Conservation (phyloP, 805 yeast genomes). For the Suhomyces prunicola region DNA sequence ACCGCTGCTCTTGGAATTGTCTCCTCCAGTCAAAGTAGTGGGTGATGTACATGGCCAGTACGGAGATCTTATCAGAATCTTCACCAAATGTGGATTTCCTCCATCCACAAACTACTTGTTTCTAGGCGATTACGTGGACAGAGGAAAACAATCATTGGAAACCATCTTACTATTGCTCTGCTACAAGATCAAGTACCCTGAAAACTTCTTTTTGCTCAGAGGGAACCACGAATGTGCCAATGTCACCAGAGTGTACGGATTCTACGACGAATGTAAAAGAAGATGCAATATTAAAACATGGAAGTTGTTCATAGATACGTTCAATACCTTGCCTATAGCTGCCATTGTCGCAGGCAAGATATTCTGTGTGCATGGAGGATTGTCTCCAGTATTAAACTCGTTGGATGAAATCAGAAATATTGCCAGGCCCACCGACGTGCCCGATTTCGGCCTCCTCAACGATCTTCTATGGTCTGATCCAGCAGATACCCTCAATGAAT, state of each 20-base stretch:
- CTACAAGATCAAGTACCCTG: slow-evolving; percentile 95
- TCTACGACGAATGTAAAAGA: slow-evolving; percentile 96
- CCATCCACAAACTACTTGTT: slow-evolving; percentile 90
- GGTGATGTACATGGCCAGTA: slow-evolving; percentile 98
- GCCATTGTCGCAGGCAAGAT: slow-evolving; percentile 95
- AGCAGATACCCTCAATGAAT: slow-evolving; percentile 75
- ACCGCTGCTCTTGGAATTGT: slow-evolving; percentile 83
- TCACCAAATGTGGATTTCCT: slow-evolving; percentile 96
- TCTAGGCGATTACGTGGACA: slow-evolving; percentile 94
- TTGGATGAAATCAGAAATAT: slow-evolving; percentile 74
- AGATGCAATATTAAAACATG: slow-evolving; percentile 89
- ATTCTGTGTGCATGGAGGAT: slow-evolving; percentile 86
- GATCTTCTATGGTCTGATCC: slow-evolving; percentile 86
- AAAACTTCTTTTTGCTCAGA: slow-evolving; percentile 85
- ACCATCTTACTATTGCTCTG: slow-evolving; percentile 84
- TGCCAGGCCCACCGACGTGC: slow-evolving; percentile 82
- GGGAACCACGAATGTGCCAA: slow-evolving; percentile 98
- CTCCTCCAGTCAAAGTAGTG: slow-evolving; percentile 82
- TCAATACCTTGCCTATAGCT: slow-evolving; percentile 92
- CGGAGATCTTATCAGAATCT: slow-evolving; percentile 83
- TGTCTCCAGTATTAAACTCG: slow-evolving; percentile 68
- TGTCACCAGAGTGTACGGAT: slow-evolving; percentile 94
- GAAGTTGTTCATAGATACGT: slow-evolving; percentile 91
- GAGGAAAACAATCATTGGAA: slow-evolving; percentile 95
- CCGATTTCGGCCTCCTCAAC: slow-evolving; percentile 75